Conservation (phyloP, 2,329 filamentous ascomycete species). For the Trichoderma hamatum region DNA sequence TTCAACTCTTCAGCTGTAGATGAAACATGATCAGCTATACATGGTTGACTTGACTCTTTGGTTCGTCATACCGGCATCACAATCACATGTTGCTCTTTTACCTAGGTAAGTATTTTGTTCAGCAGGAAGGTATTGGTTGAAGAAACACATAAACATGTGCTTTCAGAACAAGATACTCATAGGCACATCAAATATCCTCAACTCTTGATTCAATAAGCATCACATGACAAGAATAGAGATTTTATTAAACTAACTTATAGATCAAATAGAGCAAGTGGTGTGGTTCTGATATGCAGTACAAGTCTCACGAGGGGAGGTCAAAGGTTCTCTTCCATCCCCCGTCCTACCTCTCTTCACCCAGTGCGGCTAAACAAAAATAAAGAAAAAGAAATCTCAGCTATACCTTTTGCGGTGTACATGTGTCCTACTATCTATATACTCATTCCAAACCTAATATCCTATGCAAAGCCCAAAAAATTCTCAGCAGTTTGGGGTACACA, state of each 20-base stretch:
- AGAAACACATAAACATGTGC: too few relatives aligned
- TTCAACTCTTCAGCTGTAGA: not conserved
- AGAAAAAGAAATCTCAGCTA: not conserved
- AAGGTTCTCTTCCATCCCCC: not conserved
- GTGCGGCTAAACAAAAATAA: not conserved
- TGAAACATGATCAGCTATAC: not conserved
- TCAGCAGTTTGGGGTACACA: too few relatives aligned
- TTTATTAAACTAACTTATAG: not conserved
- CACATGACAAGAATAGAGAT: constrained; percentile 2
- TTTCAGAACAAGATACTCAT: not conserved
- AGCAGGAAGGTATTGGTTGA: not conserved
- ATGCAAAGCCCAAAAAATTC: too few relatives aligned
- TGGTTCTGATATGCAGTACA: not conserved
- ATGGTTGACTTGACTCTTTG: not conserved
- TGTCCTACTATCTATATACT: not conserved
- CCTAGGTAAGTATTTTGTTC: not conserved
- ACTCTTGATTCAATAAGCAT: not conserved
- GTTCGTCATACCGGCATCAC: not conserved
- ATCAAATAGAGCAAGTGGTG: constrained; percentile 1
- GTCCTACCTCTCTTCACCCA: not conserved
- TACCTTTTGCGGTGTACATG: constrained; percentile 1
- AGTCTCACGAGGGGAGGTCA: not conserved
- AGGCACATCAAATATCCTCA: too few relatives aligned
- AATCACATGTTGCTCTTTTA: not conserved
- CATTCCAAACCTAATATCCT: not conserved